A percentile compares a stretch with the other conserved stretches of the same genome.
phyloP scores from a whole-genome alignment of 495 filamentous ascomycete genomes.

The Xylaria cubensis region DNA sequence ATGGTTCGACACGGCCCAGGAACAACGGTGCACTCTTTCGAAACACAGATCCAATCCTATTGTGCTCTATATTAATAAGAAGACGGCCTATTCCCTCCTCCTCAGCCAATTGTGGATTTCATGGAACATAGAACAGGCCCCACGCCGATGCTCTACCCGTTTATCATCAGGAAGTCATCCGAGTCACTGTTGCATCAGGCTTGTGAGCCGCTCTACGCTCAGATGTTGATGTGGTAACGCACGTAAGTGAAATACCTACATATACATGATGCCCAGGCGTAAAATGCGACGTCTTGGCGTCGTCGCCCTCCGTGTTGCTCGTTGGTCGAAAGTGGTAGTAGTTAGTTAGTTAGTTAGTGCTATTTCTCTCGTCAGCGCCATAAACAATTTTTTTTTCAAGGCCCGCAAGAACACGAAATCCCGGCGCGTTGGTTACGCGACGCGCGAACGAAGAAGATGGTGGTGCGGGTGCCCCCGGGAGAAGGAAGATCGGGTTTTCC shows the following conservation, averaged over 20 bases:
- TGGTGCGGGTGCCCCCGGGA: constrained; percentile 7
- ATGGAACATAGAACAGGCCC: neutral
- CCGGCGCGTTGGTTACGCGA: constrained; percentile 24
- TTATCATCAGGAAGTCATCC: neutral
- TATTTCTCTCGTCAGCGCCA: constrained; percentile 9
- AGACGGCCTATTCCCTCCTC: neutral
- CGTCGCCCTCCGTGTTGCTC: neutral
- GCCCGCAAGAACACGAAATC: constrained; percentile 22
- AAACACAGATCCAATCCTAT: constrained; percentile 22
- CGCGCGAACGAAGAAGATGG: constrained; percentile 12
- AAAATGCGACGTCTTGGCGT: constrained; percentile 15
- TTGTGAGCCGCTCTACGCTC: constrained; percentile 19
- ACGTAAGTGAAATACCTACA: neutral
- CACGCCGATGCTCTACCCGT: neutral
- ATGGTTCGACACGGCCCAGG: constrained; percentile 14
- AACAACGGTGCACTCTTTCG: constrained; percentile 6
- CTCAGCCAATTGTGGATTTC: constrained; percentile 6
- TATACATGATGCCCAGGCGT: neutral
- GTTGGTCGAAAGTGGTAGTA: neutral
- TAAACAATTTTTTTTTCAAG: neutral
- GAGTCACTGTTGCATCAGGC: constrained; percentile 14
- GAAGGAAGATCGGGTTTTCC: neutral
- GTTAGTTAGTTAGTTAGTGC: too few relatives aligned
- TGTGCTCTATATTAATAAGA: neutral
- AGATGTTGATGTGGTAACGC: constrained; percentile 10